Conservation (phyloP, 208 protist species). For the Naegleria fowleri region DNA sequence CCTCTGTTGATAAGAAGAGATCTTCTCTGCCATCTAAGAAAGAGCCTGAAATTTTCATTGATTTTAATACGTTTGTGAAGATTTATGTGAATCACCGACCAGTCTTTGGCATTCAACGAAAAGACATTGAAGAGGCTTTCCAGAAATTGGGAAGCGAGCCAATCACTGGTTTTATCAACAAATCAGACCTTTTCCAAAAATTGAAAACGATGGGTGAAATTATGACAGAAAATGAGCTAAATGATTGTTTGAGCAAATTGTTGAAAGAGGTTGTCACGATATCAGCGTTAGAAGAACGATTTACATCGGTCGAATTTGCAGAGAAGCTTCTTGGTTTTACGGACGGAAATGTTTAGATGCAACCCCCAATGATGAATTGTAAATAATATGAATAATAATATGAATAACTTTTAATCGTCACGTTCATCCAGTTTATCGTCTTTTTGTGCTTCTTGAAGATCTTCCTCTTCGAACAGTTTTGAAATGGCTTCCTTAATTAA, state of each 20-base stretch:
- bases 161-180: constrained; percentile 58
- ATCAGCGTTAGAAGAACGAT: not conserved
- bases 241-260: constrained; percentile 66
- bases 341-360: not conserved
- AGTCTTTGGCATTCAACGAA: constrained; percentile 71
- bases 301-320: constrained; percentile 29
- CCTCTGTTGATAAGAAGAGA: constrained; percentile 24
- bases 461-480: not conserved
- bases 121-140: constrained; percentile 81
- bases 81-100: constrained; percentile 89
- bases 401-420: not conserved
- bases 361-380: too few relatives aligned
- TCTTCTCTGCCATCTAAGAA: constrained; percentile 15
- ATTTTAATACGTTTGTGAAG: constrained; percentile 78
- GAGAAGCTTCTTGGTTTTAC: constrained; percentile 35
- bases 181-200: constrained; percentile 64
- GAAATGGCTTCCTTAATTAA: not conserved
- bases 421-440: not conserved
- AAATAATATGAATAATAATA: not conserved
- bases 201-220: constrained; percentile 65
- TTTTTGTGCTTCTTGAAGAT: not conserved
- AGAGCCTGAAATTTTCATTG: constrained; percentile 61
- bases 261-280: constrained; percentile 63
- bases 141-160: constrained; percentile 62
- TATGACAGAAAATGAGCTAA: constrained; percentile 61